These are phyloP conservation scores for Colletotrichum costaricense DNA, from an alignment of 2,329 filamentous ascomycete species.

Conservation along the genomic window DNA sequence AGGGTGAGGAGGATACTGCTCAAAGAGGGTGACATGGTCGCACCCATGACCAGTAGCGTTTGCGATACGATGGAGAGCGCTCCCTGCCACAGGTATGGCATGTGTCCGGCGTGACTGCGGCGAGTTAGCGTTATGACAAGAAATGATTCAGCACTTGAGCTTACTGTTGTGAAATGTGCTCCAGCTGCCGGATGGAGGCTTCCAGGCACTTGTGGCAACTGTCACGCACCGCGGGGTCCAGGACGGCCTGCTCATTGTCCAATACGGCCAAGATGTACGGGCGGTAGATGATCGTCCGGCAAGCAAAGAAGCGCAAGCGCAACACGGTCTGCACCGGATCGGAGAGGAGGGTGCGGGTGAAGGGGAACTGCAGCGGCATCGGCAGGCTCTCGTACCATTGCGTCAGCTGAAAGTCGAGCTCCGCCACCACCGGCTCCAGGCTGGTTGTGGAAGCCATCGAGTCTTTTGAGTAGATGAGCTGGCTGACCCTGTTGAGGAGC, in stretches of 20 bases:
- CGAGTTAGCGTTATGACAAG: conserved; percentile 41
- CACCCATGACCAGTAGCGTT: conserved; percentile 84
- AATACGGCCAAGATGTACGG: conserved; percentile 85
- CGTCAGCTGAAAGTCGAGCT: conserved; percentile 83
- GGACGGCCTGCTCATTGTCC: conserved; percentile 78
- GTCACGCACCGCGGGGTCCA: conserved; percentile 79
- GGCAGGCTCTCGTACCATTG: conserved; percentile 89
- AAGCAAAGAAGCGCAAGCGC: conserved; percentile 84
- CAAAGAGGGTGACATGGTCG: conserved; percentile 81
- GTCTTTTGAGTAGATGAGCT: conserved; percentile 82
- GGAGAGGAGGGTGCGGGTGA: conserved; percentile 72
- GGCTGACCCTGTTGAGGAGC: conserved; percentile 81
- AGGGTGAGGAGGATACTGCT: conserved; percentile 71
- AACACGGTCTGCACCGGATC: conserved; percentile 85
- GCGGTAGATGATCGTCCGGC: conserved; percentile 86
- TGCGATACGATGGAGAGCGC: conserved; percentile 86
- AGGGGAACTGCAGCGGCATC: conserved; percentile 80
- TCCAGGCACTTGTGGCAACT: conserved; percentile 86
- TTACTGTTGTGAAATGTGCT: conserved; percentile 82
- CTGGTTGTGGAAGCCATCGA: conserved; percentile 77
- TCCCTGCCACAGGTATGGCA: conserved; percentile 89
- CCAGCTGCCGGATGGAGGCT: conserved; percentile 81
- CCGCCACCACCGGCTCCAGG: conserved; percentile 81
- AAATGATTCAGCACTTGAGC: conserved; percentile 43
- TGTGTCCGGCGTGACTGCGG: conserved; percentile 79